Evolutionary conservation across 164 flowering plant genomes (phyloP), one percentile per base, ranked within the genome.

Genomic region (Taxillus chinensis): DNA sequence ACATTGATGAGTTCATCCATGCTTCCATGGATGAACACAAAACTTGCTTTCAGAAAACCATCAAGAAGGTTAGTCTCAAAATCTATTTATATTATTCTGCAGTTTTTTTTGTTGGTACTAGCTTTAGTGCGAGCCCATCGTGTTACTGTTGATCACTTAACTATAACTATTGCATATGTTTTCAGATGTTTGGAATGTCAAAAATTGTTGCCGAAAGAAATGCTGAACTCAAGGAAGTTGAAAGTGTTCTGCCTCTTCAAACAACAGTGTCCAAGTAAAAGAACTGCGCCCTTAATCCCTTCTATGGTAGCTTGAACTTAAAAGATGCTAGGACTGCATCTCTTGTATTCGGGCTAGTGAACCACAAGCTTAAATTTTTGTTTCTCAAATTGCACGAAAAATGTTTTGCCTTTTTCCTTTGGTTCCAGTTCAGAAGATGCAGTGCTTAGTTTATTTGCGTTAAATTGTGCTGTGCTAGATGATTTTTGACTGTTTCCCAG

Each of bases 1-100:
- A 90, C 73, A 79, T 90, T 61, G 97, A 90, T 68, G 98, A 93
- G 74, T 93, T 90, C 65, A 64, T 93, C 57, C 67, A 83, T 72
- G 96, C 98, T 62, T 93, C 95, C 7, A 79, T 86, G 95, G 96
- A 90, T 15, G 98, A 93, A 70, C 97, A 93, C 79, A 82, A 78
- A 62, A 70, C 78, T 64, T 90, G 98, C 74, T 93, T 90, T 64
- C 78, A 82, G 74, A 93, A 93, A 70, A 90, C 97, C 39, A 75
- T 90, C 39, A 65, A 82, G 62, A 90, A 90, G 96, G 98, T 88
- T 49, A 12, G 56, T 59, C 15, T 5, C 7, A 40, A 15, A 11
- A 48, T 48, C 3, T 48, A 8, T 48, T 48, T 48, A 11, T 27
- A 27, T 27, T 27, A 27, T 27, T 27, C 27, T 27, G 27, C 2